Evolutionary conservation across 345 rosid species (phyloP).

Genomic region (Lumnitzera littorea): DNA sequence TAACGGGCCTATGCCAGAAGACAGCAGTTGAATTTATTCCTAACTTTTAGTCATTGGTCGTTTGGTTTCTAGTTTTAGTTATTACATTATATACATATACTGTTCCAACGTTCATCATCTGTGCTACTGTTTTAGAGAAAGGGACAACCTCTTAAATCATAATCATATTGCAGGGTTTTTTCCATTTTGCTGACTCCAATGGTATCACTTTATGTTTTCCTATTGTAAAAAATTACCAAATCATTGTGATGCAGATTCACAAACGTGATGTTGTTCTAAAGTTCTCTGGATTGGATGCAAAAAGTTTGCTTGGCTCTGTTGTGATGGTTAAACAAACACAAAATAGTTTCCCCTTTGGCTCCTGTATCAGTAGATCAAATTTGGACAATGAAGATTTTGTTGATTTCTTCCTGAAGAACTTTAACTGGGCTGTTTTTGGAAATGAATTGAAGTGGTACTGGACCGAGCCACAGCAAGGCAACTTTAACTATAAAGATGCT

Average conservation of each 20-base stretch:
- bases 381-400: conserved; percentile 92
- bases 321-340: conserved; percentile 59
- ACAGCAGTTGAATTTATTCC: too few relatives aligned
- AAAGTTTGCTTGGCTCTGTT: conserved; percentile 32
- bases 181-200: too few relatives aligned
- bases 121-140: too few relatives aligned
- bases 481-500: conserved; percentile 68
- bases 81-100: too few relatives aligned
- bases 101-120: too few relatives aligned
- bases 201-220: conserved; percentile 4
- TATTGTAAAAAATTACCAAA: not conserved
- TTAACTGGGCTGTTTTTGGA: conserved; percentile 92
- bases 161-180: too few relatives aligned
- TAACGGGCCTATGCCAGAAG: too few relatives aligned
- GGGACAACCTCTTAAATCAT: too few relatives aligned
- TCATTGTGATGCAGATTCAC: conserved; percentile 46
- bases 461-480: conserved; percentile 84
- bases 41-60: too few relatives aligned
- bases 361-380: conserved; percentile 77
- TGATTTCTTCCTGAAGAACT: conserved; percentile 58
- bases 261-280: conserved; percentile 71
- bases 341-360: conserved; percentile 75
- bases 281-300: conserved; percentile 44
- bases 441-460: conserved; percentile 97
- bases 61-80: too few relatives aligned